Conservation (phyloP, 768 basidiomycete species). For the Lentinula guzmanii region DNA sequence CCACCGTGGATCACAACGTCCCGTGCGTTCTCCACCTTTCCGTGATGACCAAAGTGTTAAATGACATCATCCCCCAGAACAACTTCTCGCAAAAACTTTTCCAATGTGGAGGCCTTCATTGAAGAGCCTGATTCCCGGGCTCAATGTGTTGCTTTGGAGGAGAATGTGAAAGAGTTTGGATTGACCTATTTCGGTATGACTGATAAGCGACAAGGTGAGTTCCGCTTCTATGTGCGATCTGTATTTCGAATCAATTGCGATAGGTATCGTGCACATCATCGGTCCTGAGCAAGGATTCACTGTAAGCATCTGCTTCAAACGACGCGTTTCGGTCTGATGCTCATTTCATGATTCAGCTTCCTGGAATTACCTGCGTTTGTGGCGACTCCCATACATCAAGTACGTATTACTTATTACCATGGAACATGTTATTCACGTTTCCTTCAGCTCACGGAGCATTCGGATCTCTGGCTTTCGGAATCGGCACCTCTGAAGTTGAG, state of each 20-base stretch:
- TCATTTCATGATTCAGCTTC: constrained; percentile 37
- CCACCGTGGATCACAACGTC: constrained; percentile 85
- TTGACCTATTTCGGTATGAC: constrained; percentile 90
- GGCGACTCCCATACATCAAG: constrained; percentile 94
- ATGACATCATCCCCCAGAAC: constrained; percentile 39
- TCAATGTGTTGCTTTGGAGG: constrained; percentile 78
- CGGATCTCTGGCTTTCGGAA: constrained; percentile 88
- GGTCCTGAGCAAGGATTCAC: constrained; percentile 95
- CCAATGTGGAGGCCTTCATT: constrained; percentile 66
- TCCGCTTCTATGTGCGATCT: neutral
- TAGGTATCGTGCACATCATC: constrained; percentile 84
- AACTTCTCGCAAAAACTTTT: constrained; percentile 68
- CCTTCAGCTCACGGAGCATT: constrained; percentile 81
- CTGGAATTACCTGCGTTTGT: constrained; percentile 80
- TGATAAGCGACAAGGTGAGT: constrained; percentile 77
- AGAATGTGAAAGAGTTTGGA: constrained; percentile 88
- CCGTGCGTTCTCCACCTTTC: constrained; percentile 46
- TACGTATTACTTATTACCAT: constrained; percentile 27
- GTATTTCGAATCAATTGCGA: neutral
- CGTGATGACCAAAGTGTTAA: neutral
- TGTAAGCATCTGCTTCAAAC: constrained; percentile 25
- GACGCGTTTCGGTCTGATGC: neutral
- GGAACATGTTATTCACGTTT: constrained; percentile 3
- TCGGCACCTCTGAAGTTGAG: constrained; percentile 92
- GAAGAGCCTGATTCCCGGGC: constrained; percentile 80